Base-by-base conservation (phyloP, 164 flowering plant genomes). In the Kalanchoe fedtschenkoi region DNA sequence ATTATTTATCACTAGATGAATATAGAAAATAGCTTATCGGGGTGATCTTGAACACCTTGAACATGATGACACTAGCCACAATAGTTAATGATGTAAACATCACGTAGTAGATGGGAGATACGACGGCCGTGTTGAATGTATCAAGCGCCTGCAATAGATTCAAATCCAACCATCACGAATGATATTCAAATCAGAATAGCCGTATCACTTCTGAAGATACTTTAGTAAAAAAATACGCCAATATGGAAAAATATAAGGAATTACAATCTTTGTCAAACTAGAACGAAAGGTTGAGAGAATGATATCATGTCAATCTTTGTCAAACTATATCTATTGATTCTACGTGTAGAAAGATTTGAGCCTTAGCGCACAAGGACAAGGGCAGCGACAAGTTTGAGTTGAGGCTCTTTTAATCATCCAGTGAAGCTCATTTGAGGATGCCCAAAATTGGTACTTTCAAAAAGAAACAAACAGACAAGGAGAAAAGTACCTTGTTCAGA, bases 111-210 rank as follows among this genome's bases (percentile, higher is more conserved):
- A 88, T 83, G 16, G 95, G 95, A 70, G 95, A 88, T 53, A 88
- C 96, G 62, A 88, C 89, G 37, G 96, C 96, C 17, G 96, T 88
- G 71, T 88, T 88, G 73, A 84, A 88, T 51, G 96, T 88, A 69
- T 88, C 96, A 42, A 88, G 87, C 29, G 96, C 96, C 96, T 88
- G 92, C 81, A 80, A n/a, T n/a, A n/a, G n/a, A n/a, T n/a, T n/a
- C n/a, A n/a, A n/a, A n/a, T n/a, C n/a, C n/a, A n/a, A n/a, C n/a
- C n/a, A n/a, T n/a, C n/a, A n/a, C n/a, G n/a, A n/a, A n/a, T 1
- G 33, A 13, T 15, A 32, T 33, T 34, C 5, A 17, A 34, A 55
- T 29, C 15, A 32, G 9, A 39, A 28, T 35, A 9, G 42, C 26
- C 21, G 32, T 22, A 56, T 32, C 28, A 62, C 26, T 9, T 15